A percentile compares a stretch with the other conserved stretches of the same genome.
These are phyloP conservation scores for Mycena haematopus DNA, from an alignment of 768 basidiomycete genomes.

Conservation along the genomic window DNA sequence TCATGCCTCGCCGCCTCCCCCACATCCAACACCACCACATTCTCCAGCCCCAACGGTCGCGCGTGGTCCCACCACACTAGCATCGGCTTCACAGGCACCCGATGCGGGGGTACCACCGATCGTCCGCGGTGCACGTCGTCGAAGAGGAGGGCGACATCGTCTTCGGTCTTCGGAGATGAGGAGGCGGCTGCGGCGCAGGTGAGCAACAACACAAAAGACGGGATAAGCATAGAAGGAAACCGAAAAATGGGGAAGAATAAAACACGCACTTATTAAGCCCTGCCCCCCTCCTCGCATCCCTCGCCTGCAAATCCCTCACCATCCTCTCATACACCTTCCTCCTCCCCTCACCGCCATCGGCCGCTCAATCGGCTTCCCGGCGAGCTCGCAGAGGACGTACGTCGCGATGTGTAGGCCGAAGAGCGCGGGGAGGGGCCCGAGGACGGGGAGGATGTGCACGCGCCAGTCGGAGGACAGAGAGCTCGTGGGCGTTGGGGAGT, in stretches of 20 bases:
- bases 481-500: conserved; percentile 87
- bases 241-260: too few relatives aligned
- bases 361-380: conserved; percentile 81
- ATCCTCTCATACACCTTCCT: too few relatives aligned
- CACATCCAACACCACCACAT: conserved; percentile 84
- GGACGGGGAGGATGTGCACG: conserved; percentile 90
- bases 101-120: too few relatives aligned
- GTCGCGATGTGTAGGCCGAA: conserved; percentile 93
- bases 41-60: conserved; percentile 69
- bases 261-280: conserved; percentile 51
- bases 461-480: conserved; percentile 90
- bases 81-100: too few relatives aligned
- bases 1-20: conserved; percentile 78
- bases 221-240: too few relatives aligned
- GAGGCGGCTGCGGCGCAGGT: conserved; percentile 68
- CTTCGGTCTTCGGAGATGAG: conserved; percentile 83
- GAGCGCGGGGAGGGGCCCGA: conserved; percentile 86
- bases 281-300: conserved; percentile 74
- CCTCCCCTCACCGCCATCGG: conserved; percentile 87
- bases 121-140: too few relatives aligned
- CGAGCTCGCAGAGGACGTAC: conserved; percentile 86
- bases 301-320: conserved; percentile 73
- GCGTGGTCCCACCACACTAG: too few relatives aligned
- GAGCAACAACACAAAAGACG: too few relatives aligned
- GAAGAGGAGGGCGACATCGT: conserved; percentile 81